Conservation (phyloP, 352 stramenopile genomes). For the Pythium coloratum region DNA sequence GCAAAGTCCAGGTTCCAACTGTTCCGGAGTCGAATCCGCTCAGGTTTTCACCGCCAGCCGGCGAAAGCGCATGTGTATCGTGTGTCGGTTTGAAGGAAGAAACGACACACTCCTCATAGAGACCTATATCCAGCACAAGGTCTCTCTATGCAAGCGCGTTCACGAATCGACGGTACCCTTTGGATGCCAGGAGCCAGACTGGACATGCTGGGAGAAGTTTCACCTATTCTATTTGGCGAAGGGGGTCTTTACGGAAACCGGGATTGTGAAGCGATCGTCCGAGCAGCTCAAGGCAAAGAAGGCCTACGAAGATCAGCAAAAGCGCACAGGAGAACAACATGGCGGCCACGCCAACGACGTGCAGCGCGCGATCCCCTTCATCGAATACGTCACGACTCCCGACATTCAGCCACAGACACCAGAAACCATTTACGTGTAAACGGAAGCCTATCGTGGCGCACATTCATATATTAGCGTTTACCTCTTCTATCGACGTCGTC, state of each 20-base stretch:
- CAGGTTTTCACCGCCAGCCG: neutral
- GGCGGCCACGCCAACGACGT: neutral
- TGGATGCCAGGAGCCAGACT: neutral
- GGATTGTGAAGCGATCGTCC: neutral
- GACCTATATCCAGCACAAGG: neutral
- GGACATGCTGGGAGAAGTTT: neutral
- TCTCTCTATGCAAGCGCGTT: neutral
- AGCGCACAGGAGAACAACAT: neutral
- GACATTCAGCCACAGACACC: neutral
- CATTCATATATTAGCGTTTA: neutral
- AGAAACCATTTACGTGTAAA: neutral
- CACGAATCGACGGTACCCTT: neutral
- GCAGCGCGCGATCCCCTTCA: neutral
- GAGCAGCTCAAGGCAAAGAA: neutral
- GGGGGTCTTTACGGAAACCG: neutral
- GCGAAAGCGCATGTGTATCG: neutral
- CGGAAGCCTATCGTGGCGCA: neutral
- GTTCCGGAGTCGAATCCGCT: neutral
- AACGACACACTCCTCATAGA: neutral
- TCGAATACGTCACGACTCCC: neutral
- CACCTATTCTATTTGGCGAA: neutral
- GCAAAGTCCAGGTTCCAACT: neutral
- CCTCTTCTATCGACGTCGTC: neutral
- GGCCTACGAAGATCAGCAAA: neutral
- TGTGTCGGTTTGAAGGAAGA: conserved; percentile 3